These are phyloP conservation scores for Xylona heveae DNA, from an alignment of 495 filamentous ascomycete genomes.

Conservation along the genomic window DNA sequence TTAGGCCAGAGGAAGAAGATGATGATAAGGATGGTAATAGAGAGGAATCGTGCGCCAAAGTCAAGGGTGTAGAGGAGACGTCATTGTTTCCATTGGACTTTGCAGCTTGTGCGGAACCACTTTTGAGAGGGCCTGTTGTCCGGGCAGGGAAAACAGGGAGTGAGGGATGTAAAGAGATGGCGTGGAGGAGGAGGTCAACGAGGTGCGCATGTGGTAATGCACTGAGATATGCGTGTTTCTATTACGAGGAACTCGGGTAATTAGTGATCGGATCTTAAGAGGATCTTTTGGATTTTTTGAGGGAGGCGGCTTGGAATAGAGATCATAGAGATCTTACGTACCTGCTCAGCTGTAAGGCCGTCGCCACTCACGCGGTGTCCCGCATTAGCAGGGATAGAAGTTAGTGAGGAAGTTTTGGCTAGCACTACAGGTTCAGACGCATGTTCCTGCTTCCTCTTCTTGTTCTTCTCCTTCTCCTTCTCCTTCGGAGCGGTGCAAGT, in stretches of 20 bases:
- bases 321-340: constrained; percentile 8
- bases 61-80: too few species aligned
- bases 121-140: constrained; percentile 12
- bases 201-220: constrained; percentile 19
- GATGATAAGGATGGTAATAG: too few species aligned
- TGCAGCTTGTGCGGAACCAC: too few species aligned
- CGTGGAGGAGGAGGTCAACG: constrained; percentile 19
- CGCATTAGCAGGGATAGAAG: not conserved
- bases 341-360: constrained; percentile 19
- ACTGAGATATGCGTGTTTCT: constrained; percentile 22
- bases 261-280: constrained; percentile 9
- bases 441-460: constrained; percentile 5
- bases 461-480: constrained; percentile 10
- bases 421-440: too few species aligned
- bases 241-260: constrained; percentile 7
- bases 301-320: constrained; percentile 3
- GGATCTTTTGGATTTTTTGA: constrained; percentile 3
- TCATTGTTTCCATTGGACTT: too few species aligned
- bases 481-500: constrained; percentile 34
- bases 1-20: too few species aligned
- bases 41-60: too few species aligned
- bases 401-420: too few species aligned
- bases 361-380: constrained; percentile 20
- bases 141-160: constrained; percentile 23
- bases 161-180: constrained; percentile 15